These are phyloP conservation scores for Xerocomellus amylosporus DNA, from an alignment of 768 basidiomycete species.

Conservation along the genomic window DNA sequence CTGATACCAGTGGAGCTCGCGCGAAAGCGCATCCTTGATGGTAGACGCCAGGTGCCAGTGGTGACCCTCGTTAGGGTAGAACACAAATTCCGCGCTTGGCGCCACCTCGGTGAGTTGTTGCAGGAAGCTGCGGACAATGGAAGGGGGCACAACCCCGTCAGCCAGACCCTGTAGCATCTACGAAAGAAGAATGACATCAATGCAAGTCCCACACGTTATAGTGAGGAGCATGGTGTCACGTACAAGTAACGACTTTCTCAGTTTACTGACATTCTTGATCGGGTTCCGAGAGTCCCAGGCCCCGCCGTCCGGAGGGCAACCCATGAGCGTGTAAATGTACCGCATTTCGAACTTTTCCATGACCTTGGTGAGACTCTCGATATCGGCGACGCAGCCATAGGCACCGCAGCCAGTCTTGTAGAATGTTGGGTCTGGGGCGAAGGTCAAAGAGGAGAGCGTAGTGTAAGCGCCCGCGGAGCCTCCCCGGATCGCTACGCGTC, in stretches of 20 bases:
- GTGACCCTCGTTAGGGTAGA: constrained; percentile 44
- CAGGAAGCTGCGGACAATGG: too few species aligned
- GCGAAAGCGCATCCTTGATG: constrained; percentile 32
- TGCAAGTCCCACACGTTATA: neutral
- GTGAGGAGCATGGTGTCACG: too few species aligned
- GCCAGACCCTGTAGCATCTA: constrained; percentile 61
- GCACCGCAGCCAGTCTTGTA: neutral
- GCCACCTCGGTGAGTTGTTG: neutral
- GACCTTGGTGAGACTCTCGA: neutral
- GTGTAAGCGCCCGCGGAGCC: constrained; percentile 72
- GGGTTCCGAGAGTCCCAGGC: too few species aligned
- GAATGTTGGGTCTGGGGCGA: neutral
- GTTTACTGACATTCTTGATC: too few species aligned
- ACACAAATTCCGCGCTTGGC: constrained; percentile 24
- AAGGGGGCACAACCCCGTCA: constrained; percentile 57
- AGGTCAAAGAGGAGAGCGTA: constrained; percentile 40
- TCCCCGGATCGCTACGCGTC: constrained; percentile 64
- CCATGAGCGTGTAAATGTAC: constrained; percentile 43
- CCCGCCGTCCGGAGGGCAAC: too few species aligned
- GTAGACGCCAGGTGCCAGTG: constrained; percentile 31
- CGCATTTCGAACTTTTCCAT: constrained; percentile 69
- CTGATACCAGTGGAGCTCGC: constrained; percentile 34
- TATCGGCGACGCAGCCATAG: neutral
- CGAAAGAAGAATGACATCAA: neutral
- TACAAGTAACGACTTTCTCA: too few species aligned